These are phyloP conservation scores for Elongisporangium anandrum DNA, from an alignment of 352 stramenopile species.

Conservation along the genomic window DNA sequence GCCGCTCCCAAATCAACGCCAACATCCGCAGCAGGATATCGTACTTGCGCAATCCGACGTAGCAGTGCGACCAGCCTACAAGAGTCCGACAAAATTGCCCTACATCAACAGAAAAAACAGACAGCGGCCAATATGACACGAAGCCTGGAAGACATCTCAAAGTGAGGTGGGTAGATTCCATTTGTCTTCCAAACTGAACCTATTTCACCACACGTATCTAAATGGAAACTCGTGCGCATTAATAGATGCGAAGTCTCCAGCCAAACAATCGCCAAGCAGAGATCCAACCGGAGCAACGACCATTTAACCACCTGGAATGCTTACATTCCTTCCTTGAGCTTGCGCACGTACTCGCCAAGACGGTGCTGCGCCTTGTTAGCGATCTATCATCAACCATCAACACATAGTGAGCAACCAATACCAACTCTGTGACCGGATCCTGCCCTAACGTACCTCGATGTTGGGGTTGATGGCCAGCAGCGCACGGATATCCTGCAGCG, in stretches of 20 bases:
- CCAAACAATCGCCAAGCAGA: neutral
- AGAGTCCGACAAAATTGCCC: constrained; percentile 27
- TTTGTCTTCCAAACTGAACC: neutral
- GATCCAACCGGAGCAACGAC: too few species aligned
- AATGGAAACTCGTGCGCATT: neutral
- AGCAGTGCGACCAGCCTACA: constrained; percentile 2
- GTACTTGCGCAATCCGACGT: neutral
- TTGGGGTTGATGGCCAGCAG: constrained; percentile 86
- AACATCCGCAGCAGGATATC: neutral
- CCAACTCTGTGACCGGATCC: neutral
- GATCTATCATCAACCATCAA: constrained; percentile 30
- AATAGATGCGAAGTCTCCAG: neutral
- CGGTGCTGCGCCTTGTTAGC: constrained; percentile 88
- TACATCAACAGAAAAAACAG: constrained; percentile 39
- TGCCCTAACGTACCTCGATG: constrained; percentile 58
- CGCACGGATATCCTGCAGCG: constrained; percentile 83
- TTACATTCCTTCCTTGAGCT: constrained; percentile 81
- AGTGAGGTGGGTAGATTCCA: neutral
- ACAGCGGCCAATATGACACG: constrained; percentile 1
- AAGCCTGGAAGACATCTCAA: too few species aligned
- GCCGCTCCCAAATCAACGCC: neutral
- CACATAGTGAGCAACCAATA: constrained; percentile 2
- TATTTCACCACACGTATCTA: neutral
- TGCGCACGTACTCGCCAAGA: constrained; percentile 84
- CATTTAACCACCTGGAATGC: too few species aligned